A percentile compares a stretch with the other conserved stretches of the same genome.
Evolutionary conservation across 805 yeast species (phyloP).

Genomic region (Candida mattraensis): DNA sequence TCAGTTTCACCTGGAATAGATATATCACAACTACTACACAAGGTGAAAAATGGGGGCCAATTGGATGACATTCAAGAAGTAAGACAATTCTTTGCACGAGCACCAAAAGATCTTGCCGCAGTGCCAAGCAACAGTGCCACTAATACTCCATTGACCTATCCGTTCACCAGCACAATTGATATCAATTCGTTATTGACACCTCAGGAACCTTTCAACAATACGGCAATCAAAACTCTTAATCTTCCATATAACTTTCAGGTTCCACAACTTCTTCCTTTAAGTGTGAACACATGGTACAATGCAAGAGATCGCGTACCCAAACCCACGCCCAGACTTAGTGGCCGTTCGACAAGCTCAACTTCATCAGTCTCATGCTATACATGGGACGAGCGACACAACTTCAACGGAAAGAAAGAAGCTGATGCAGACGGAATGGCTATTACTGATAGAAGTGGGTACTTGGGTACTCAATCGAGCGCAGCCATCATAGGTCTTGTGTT

Average conservation of each 20-base stretch:
- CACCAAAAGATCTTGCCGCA: too few relatives aligned
- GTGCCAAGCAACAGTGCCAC: too few relatives aligned
- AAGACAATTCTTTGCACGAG: background rate
- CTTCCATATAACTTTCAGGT: too few relatives aligned
- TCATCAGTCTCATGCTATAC: constrained; percentile 3
- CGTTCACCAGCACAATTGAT: too few relatives aligned
- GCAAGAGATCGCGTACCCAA: too few relatives aligned
- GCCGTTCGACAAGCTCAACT: constrained; percentile 2
- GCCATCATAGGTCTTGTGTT: constrained; percentile 11
- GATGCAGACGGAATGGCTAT: constrained; percentile 20
- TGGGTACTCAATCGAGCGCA: constrained; percentile 17
- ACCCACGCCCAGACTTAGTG: background rate
- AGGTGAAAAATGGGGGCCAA: constrained; percentile 8
- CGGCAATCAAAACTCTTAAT: too few relatives aligned
- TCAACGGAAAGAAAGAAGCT: background rate
- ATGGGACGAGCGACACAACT: constrained; percentile 13
- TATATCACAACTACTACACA: constrained; percentile 6
- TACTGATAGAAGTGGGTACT: constrained; percentile 16
- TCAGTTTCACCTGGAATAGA: constrained; percentile 8
- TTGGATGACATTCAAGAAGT: constrained; percentile 11
- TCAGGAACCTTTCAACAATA: too few relatives aligned
- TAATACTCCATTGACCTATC: too few relatives aligned
- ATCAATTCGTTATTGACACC: background rate
- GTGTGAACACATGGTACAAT: too few relatives aligned
- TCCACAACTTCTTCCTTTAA: constrained; percentile 12